Percentiles rank a stretch among this genome's conserved stretches.
These are phyloP conservation scores for Fusarium torulosum DNA, from an alignment of 2,329 filamentous ascomycete genomes.

Conservation along the genomic window DNA sequence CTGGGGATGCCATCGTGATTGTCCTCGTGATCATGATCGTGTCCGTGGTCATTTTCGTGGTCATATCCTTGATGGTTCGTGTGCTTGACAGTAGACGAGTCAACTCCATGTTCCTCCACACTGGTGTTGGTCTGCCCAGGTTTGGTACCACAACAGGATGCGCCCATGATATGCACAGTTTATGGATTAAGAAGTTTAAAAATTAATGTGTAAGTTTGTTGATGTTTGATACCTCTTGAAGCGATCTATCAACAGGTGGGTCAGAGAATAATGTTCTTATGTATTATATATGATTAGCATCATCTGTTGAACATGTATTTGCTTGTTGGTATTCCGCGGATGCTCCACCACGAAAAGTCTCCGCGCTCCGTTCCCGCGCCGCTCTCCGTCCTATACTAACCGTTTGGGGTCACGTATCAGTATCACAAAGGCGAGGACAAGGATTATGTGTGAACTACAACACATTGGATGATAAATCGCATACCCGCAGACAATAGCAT, in stretches of 20 bases:
- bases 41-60: accelerated
- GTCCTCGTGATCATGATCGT: background rate
- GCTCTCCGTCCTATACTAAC: background rate
- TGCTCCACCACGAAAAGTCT: background rate
- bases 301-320: background rate
- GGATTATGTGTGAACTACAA: no score
- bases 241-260: background rate
- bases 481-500: no score
- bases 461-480: no score
- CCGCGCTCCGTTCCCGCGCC: conserved; percentile 22
- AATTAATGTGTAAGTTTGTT: accelerated
- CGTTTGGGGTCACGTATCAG: background rate
- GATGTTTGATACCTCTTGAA: accelerated
- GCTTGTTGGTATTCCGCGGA: conserved; percentile 5
- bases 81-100: accelerated
- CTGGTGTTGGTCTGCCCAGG: background rate
- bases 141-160: conserved; percentile 12
- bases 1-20: accelerated
- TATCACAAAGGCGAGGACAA: background rate
- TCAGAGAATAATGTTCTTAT: background rate
- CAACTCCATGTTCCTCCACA: background rate
- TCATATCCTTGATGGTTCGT: accelerated
- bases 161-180: background rate
- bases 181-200: accelerated
- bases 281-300: background rate